A percentile compares a stretch with the other conserved stretches of the same genome.
Evolutionary conservation across 805 yeast genomes (phyloP).

Genomic region (Kuraishia piskuri): DNA sequence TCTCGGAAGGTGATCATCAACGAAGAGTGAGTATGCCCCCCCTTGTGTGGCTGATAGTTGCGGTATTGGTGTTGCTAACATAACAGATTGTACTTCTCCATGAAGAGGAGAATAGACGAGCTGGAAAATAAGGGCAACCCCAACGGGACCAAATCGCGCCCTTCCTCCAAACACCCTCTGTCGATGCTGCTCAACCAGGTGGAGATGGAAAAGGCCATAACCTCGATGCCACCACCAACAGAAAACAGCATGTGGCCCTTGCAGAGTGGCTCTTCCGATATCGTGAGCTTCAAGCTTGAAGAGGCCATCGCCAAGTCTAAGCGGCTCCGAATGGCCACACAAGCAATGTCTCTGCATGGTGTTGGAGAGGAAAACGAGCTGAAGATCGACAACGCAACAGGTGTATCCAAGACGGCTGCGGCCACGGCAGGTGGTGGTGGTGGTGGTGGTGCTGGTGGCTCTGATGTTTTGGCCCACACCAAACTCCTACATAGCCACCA

Average conservation of each 20-base stretch:
- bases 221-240: not conserved
- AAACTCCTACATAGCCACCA: not conserved
- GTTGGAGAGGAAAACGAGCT: not conserved
- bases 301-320: not conserved
- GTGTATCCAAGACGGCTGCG: too few relatives aligned
- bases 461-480: too few relatives aligned
- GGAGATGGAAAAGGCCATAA: not conserved
- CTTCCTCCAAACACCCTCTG: not conserved
- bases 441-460: too few relatives aligned
- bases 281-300: slow-evolving; percentile 10
- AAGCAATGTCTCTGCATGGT: not conserved
- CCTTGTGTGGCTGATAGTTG: not conserved
- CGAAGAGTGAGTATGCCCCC: slow-evolving; percentile 5
- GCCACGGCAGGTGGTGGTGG: not conserved
- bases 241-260: not conserved
- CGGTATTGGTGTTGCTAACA: too few relatives aligned
- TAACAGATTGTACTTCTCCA: not conserved
- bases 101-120: not conserved
- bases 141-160: not conserved
- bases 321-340: not conserved
- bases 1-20: slow-evolving; percentile 14
- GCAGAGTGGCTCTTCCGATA: slow-evolving; percentile 10
- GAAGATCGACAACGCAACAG: not conserved
- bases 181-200: not conserved
- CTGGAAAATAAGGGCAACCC: not conserved